These are phyloP conservation scores for Russula emetica DNA, from an alignment of 768 basidiomycete species.

Conservation along the genomic window DNA sequence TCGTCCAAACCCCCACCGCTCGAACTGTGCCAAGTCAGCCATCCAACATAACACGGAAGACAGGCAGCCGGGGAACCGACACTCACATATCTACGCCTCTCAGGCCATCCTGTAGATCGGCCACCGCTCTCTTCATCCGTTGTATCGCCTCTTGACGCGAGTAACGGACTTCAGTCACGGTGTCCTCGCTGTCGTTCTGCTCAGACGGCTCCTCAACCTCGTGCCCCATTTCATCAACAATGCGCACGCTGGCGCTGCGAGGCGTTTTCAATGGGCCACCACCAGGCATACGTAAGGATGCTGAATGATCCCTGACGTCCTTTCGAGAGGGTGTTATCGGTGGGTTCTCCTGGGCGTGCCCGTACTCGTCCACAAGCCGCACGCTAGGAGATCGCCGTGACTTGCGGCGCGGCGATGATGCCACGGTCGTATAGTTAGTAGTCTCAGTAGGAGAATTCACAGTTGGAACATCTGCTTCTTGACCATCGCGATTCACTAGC, in stretches of 20 bases:
- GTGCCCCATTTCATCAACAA: constrained; percentile 68
- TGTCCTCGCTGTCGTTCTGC: constrained; percentile 29
- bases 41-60: constrained; percentile 12
- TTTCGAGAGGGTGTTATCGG: constrained; percentile 26
- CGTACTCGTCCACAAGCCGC: constrained; percentile 69
- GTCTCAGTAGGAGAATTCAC: constrained; percentile 25
- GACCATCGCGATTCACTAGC: background rate
- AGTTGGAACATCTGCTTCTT: background rate
- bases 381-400: constrained; percentile 50
- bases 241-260: constrained; percentile 46
- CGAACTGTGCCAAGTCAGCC: constrained; percentile 35
- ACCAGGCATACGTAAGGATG: constrained; percentile 20
- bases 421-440: constrained; percentile 17
- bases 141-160: constrained; percentile 50
- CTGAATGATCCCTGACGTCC: constrained; percentile 28
- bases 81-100: constrained; percentile 55
- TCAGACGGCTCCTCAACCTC: constrained; percentile 43
- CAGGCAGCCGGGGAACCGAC: constrained; percentile 9
- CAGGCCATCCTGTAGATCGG: constrained; percentile 52
- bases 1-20: constrained; percentile 39
- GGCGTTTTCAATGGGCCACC: constrained; percentile 28
- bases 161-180: constrained; percentile 30
- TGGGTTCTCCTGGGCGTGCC: constrained; percentile 31
- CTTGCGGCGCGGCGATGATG: constrained; percentile 34
- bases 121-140: constrained; percentile 55